phyloP scores from a whole-genome alignment of 169 alveolate genomes.

The Cryptosporidium ryanae region DNA sequence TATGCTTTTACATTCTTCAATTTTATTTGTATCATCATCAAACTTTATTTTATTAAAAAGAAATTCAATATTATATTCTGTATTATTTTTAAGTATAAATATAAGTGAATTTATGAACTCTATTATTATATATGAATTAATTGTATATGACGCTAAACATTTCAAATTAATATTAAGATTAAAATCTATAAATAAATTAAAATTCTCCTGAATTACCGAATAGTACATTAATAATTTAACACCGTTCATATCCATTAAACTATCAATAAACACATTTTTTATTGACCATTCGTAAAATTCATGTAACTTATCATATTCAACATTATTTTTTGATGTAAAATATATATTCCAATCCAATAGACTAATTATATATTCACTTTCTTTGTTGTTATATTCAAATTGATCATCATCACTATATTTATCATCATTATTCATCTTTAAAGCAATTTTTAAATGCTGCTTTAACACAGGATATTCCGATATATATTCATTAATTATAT shows the following conservation, averaged over 20 bases:
- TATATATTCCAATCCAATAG: constrained; percentile 20
- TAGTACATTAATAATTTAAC: constrained; percentile 9
- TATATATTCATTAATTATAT: constrained; percentile 85
- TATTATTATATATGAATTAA: constrained; percentile 25
- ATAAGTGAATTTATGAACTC: constrained; percentile 12
- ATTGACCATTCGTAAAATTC: constrained; percentile 52
- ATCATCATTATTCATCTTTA: constrained; percentile 20
- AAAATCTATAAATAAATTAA: neutral
- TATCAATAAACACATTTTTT: constrained; percentile 4
- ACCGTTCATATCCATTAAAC: constrained; percentile 9
- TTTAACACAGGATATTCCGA: constrained; percentile 79
- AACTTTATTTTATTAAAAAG: neutral
- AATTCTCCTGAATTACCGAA: constrained; percentile 26
- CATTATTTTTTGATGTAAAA: neutral
- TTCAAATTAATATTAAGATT: neutral
- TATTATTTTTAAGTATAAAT: neutral
- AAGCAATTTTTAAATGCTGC: constrained; percentile 67
- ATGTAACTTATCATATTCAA: neutral
- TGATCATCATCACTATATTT: neutral
- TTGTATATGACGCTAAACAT: neutral
- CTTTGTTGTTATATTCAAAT: constrained; percentile 6
- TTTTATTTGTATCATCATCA: neutral
- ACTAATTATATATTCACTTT: constrained; percentile 32
- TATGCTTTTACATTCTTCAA: neutral
- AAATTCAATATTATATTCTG: neutral